These are phyloP conservation scores for Metarhizium anisopliae DNA, from an alignment of 2,329 filamentous ascomycete species.

Conservation along the genomic window DNA sequence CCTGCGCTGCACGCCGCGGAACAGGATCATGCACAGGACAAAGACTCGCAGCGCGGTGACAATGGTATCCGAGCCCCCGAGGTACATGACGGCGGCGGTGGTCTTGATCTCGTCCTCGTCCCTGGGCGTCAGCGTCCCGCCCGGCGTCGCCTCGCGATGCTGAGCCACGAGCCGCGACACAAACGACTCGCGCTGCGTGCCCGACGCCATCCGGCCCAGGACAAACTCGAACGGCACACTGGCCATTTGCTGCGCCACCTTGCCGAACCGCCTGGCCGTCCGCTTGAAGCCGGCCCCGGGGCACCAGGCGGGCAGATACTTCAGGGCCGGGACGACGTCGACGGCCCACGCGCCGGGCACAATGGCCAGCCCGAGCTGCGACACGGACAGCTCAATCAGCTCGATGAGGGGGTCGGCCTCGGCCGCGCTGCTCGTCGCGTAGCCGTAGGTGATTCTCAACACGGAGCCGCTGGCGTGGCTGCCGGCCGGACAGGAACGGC, in stretches of 20 bases:
- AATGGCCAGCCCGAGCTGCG: conserved; percentile 17
- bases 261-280: conserved; percentile 17
- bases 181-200: conserved; percentile 14
- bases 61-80: conserved; percentile 10
- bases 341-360: conserved; percentile 23
- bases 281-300: conserved; percentile 22
- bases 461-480: conserved; percentile 9
- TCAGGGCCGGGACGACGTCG: conserved; percentile 21
- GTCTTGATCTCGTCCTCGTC: conserved; percentile 3
- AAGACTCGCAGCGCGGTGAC: conserved; percentile 16
- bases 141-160: not conserved
- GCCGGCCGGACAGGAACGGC: not conserved
- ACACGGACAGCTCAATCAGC: conserved; percentile 20
- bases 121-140: not conserved
- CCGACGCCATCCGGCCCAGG: conserved; percentile 14
- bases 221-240: conserved; percentile 23
- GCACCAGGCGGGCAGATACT: conserved; percentile 19
- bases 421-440: conserved; percentile 16
- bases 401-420: conserved; percentile 21
- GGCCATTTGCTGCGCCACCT: conserved; percentile 8
- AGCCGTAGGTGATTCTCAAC: conserved; percentile 18
- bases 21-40: conserved; percentile 36
- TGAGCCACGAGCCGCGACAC: conserved; percentile 12
- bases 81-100: conserved; percentile 3
- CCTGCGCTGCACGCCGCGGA: conserved; percentile 29